phyloP scores from a whole-genome alignment of 768 basidiomycete genomes.

The Rhodosporidiobolus odoratus region DNA sequence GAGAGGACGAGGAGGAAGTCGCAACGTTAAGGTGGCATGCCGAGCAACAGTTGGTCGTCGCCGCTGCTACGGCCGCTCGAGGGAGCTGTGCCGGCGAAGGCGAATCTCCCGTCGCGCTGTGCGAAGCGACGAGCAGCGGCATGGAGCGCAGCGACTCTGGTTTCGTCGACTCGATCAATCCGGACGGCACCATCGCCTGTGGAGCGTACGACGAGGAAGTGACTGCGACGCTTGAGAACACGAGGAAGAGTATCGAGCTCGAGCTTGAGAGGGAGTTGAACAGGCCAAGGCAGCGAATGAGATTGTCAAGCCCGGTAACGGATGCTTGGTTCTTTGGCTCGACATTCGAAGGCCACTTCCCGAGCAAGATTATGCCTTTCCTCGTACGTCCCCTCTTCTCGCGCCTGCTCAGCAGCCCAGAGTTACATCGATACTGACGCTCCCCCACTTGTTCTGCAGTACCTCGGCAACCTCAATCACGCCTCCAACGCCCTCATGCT shows the following conservation, averaged over 20 bases:
- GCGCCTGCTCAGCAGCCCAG: slow-evolving; percentile 1
- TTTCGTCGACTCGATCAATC: slow-evolving; percentile 51
- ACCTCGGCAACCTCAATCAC: slow-evolving; percentile 63
- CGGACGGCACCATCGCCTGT: slow-evolving; percentile 55
- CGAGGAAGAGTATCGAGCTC: not conserved
- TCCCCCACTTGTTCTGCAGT: not conserved
- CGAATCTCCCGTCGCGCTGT: not conserved
- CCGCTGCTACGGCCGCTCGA: not conserved
- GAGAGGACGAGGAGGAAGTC: slow-evolving; percentile 31
- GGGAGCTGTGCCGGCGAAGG: slow-evolving; percentile 17
- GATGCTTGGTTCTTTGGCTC: slow-evolving; percentile 92
- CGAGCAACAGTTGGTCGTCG: slow-evolving; percentile 10
- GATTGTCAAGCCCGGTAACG: slow-evolving; percentile 53
- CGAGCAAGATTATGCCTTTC: slow-evolving; percentile 84
- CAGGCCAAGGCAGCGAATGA: slow-evolving; percentile 8
- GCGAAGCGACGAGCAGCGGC: not conserved
- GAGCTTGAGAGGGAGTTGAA: not conserved
- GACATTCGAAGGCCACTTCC: slow-evolving; percentile 91
- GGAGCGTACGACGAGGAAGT: not conserved
- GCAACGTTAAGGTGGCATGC: slow-evolving; percentile 23
- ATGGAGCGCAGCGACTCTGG: slow-evolving; percentile 34
- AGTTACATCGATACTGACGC: slow-evolving; percentile 6
- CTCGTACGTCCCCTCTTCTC: slow-evolving; percentile 62
- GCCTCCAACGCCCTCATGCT: slow-evolving; percentile 94
- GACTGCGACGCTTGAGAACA: not conserved